Evolutionary conservation across 208 protist genomes (phyloP).

Genomic region (Lotmaria passim): DNA sequence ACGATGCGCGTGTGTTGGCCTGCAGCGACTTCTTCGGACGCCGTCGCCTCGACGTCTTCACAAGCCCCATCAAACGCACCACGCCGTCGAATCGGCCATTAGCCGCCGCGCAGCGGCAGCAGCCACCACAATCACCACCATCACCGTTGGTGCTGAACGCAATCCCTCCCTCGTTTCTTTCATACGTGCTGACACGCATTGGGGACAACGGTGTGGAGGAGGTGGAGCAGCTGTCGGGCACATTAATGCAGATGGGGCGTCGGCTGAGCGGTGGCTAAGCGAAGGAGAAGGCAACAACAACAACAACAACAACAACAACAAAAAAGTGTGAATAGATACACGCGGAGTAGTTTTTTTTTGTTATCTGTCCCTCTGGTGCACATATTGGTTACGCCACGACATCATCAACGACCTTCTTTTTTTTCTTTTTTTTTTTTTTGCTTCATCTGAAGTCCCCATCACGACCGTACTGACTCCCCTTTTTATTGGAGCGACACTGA

Average conservation of each 20-base stretch:
- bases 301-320: not conserved
- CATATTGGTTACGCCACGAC: no score
- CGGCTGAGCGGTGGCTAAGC: not conserved
- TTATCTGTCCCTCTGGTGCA: no score
- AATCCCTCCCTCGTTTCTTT: constrained; percentile 13
- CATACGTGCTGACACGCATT: constrained; percentile 13
- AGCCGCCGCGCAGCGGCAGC: not conserved
- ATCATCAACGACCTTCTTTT: no score
- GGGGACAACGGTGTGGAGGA: constrained; percentile 11
- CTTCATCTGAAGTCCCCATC: no score
- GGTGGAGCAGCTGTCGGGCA: constrained; percentile 15
- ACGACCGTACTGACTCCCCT: no score
- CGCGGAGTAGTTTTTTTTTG: constrained; percentile 3
- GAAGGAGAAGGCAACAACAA: not conserved
- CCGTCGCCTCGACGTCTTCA: constrained; percentile 15
- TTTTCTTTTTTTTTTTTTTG: not conserved
- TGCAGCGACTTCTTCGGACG: constrained; percentile 8
- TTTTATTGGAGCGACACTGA: no score
- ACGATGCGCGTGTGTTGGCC: constrained; percentile 12
- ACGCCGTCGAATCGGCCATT: not conserved
- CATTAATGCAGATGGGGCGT: constrained; percentile 17
- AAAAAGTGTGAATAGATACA: not conserved
- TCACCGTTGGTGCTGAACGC: not conserved
- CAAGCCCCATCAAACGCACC: not conserved
- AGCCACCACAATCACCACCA: not conserved